Conservation (phyloP, 1,139 yeast genomes). For the Pichia inconspicua region DNA sequence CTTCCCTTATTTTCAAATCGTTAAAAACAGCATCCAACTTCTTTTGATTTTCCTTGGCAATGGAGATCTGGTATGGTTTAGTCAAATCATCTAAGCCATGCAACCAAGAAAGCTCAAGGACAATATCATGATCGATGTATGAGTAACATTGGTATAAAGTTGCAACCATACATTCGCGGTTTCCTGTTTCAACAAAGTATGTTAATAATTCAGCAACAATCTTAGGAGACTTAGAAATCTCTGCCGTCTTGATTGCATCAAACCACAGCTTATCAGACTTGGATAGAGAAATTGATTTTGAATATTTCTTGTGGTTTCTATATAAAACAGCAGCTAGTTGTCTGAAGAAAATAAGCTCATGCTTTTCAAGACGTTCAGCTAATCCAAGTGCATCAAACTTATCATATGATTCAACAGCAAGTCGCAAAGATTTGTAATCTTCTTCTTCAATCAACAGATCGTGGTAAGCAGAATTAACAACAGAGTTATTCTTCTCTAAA, state of each 20-base stretch:
- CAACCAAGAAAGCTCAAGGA: constrained; percentile 86
- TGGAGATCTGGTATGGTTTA: constrained; percentile 85
- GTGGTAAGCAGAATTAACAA: constrained; percentile 92
- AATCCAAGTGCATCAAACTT: constrained; percentile 87
- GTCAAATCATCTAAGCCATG: constrained; percentile 69
- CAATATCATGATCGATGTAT: constrained; percentile 71
- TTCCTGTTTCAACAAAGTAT: constrained; percentile 95
- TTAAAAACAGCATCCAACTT: constrained; percentile 56
- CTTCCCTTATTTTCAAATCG: constrained; percentile 66
- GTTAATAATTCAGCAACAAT: constrained; percentile 83
- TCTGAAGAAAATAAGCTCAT: constrained; percentile 83
- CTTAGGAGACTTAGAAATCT: constrained; percentile 69
- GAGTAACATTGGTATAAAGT: constrained; percentile 82
- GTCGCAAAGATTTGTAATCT: constrained; percentile 82
- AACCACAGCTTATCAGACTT: constrained; percentile 93
- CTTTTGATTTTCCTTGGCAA: constrained; percentile 69
- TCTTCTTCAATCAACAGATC: constrained; percentile 93
- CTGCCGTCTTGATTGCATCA: constrained; percentile 88
- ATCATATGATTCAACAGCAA: constrained; percentile 83
- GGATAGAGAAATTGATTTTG: constrained; percentile 78
- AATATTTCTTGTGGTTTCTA: constrained; percentile 90
- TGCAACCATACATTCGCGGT: constrained; percentile 92
- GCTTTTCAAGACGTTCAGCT: constrained; percentile 90
- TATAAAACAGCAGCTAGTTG: constrained; percentile 91
- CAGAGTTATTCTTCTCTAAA: constrained; percentile 79